Percentiles rank a stretch among this genome's conserved stretches.
Conservation (phyloP, 805 yeast genomes). For the Candida corydali region DNA sequence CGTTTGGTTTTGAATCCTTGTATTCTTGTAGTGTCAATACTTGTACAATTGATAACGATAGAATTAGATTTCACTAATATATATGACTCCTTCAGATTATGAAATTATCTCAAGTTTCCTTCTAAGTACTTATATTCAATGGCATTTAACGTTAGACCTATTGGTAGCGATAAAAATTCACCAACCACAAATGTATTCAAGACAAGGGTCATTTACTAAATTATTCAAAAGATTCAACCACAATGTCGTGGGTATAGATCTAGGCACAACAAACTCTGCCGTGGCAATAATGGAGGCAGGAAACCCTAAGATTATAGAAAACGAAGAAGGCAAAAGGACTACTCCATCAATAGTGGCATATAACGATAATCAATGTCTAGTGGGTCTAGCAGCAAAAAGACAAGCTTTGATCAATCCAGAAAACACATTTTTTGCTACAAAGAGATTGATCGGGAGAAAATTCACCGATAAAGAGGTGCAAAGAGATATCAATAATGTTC, state of each 20-base stretch:
- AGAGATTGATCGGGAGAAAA: constrained; percentile 73
- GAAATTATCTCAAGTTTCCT: too few species aligned
- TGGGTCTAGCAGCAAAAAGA: constrained; percentile 70
- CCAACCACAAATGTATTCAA: too few species aligned
- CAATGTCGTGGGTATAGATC: constrained; percentile 69
- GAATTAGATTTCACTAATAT: neutral
- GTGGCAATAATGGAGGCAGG: constrained; percentile 67
- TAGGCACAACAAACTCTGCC: constrained; percentile 86
- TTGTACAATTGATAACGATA: neutral
- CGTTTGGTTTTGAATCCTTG: constrained; percentile 1
- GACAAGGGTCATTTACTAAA: too few species aligned
- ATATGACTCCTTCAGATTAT: too few species aligned
- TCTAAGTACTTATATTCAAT: too few species aligned
- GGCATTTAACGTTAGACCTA: too few species aligned
- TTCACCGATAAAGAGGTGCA: constrained; percentile 68
- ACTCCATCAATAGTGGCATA: constrained; percentile 79
- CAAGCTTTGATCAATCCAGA: constrained; percentile 73
- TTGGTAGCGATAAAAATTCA: too few species aligned
- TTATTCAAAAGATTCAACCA: constrained; percentile 13
- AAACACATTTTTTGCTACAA: constrained; percentile 78
- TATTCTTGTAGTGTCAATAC: neutral
- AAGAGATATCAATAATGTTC: constrained; percentile 57
- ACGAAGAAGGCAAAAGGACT: constrained; percentile 75
- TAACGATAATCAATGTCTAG: constrained; percentile 41
- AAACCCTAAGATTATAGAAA: constrained; percentile 63